Conservation (phyloP, 2,329 filamentous ascomycete genomes). For the Fonsecaea erecta region DNA sequence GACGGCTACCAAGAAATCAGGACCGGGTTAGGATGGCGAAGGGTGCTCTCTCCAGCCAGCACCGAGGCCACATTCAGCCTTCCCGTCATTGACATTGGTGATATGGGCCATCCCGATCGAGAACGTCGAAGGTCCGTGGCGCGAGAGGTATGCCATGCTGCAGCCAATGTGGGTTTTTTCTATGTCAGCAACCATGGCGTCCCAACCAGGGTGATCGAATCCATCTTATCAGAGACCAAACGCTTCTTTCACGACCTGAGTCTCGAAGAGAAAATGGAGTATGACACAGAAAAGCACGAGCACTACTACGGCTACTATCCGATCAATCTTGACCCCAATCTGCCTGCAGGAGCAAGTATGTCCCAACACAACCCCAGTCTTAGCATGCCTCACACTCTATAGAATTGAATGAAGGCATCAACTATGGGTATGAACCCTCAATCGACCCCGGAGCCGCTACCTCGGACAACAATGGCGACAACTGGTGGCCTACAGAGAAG, state of each 20-base stretch:
- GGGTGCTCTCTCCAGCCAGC: slow-evolving; percentile 14
- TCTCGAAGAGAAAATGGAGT: slow-evolving; percentile 31
- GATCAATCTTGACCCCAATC: slow-evolving; percentile 20
- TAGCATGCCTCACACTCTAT: not conserved
- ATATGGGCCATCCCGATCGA: slow-evolving; percentile 44
- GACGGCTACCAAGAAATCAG: slow-evolving; percentile 26
- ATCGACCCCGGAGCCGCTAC: slow-evolving; percentile 21
- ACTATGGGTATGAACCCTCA: slow-evolving; percentile 28
- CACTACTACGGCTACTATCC: slow-evolving; percentile 34
- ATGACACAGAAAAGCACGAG: slow-evolving; percentile 27
- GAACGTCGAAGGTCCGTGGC: slow-evolving; percentile 49
- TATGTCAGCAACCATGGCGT: slow-evolving; percentile 56
- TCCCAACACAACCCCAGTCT: not conserved
- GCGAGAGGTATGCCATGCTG: slow-evolving; percentile 50
- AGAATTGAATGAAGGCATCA: slow-evolving; percentile 33
- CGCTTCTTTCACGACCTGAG: slow-evolving; percentile 30
- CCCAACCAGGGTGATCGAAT: slow-evolving; percentile 41
- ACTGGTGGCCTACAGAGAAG: slow-evolving; percentile 27
- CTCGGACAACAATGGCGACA: slow-evolving; percentile 25
- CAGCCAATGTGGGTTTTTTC: slow-evolving; percentile 56
- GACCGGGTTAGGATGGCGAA: slow-evolving; percentile 30
- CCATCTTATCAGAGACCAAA: slow-evolving; percentile 22
- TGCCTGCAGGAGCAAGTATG: slow-evolving; percentile 30
- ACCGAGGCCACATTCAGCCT: slow-evolving; percentile 48
- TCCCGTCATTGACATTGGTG: slow-evolving; percentile 58